Conservation (phyloP, 1,284 basidiomycete species). For the Sparassis latifolia region DNA sequence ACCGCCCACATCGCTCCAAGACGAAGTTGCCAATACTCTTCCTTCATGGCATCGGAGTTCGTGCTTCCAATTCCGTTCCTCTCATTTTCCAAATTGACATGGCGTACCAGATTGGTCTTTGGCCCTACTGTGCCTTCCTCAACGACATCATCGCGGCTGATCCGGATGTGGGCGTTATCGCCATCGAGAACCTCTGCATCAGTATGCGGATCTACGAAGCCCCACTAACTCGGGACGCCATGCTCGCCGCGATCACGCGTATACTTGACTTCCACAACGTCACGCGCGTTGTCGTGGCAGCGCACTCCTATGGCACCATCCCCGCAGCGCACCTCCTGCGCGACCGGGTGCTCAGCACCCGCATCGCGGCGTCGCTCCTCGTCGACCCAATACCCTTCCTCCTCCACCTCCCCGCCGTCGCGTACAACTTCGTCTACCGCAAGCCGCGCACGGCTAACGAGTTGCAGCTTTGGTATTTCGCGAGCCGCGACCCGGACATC, state of each 20-base stretch:
- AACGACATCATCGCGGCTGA: slow-evolving; percentile 32
- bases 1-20: slow-evolving; percentile 44
- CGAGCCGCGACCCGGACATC: slow-evolving; percentile 55
- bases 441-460: slow-evolving; percentile 46
- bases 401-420: slow-evolving; percentile 52
- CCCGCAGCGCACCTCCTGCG: slow-evolving; percentile 43
- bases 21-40: slow-evolving; percentile 50
- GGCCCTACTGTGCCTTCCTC: slow-evolving; percentile 48
- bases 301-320: slow-evolving; percentile 63
- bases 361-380: slow-evolving; percentile 39
- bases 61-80: slow-evolving; percentile 15
- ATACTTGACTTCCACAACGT: slow-evolving; percentile 41
- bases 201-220: slow-evolving; percentile 49
- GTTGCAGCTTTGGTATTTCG: slow-evolving; percentile 65
- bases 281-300: slow-evolving; percentile 37
- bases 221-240: slow-evolving; percentile 33
- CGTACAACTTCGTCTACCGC: slow-evolving; percentile 62
- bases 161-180: slow-evolving; percentile 46
- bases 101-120: slow-evolving; percentile 46
- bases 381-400: slow-evolving; percentile 62
- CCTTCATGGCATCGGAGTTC: slow-evolving; percentile 60
- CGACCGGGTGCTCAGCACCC: slow-evolving; percentile 22
- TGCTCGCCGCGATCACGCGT: slow-evolving; percentile 29
- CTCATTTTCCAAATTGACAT: neutral
- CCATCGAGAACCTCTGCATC: slow-evolving; percentile 54